Conservation (phyloP, 805 yeast species). For the Metschnikowia matae region DNA sequence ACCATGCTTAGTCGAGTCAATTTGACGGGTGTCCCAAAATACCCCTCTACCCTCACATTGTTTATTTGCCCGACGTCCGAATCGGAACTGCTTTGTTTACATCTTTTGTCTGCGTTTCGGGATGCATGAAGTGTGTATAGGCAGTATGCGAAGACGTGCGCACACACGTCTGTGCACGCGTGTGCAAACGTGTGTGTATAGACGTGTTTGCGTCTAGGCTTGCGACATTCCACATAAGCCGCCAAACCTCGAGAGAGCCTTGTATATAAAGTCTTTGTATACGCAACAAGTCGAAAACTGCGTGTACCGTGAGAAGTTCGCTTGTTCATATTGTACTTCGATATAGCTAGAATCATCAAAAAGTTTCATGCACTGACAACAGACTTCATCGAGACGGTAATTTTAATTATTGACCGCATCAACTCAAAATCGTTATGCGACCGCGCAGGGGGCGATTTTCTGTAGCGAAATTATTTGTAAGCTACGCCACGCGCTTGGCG, state of each 20-base stretch:
- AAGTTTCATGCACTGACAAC: neutral
- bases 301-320: too few relatives aligned
- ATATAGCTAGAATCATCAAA: neutral
- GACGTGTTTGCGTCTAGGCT: neutral
- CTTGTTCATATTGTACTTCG: neutral
- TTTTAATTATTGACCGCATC: neutral
- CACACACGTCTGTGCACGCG: neutral
- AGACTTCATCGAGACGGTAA: neutral
- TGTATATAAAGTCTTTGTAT: neutral
- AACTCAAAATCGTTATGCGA: neutral
- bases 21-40: neutral
- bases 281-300: neutral
- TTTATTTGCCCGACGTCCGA: neutral
- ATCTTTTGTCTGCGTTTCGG: neutral
- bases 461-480: neutral
- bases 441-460: neutral
- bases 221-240: neutral
- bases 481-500: conserved; percentile 1
- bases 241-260: neutral
- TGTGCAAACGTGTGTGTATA: neutral
- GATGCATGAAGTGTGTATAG: neutral
- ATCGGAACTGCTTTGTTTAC: neutral
- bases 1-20: neutral
- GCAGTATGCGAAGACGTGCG: neutral
- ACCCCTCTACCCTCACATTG: neutral